Evolutionary conservation across 129 eudicot species (phyloP).

Genomic region (Cynara cardunculus): DNA sequence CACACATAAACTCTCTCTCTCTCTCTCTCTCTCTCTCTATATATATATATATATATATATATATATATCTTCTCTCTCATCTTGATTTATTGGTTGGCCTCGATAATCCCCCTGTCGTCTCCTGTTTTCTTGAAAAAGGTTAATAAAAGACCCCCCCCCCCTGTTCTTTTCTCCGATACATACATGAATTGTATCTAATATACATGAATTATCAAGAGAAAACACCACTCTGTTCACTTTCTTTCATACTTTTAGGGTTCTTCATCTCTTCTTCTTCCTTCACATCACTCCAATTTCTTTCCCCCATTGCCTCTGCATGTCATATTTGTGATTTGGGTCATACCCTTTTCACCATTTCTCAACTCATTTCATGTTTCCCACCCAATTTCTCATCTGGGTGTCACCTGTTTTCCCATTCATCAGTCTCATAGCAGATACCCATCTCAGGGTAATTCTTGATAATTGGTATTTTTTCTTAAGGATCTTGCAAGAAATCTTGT

Average conservation of each 20-base stretch:
- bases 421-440: background rate
- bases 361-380: constrained; percentile 9
- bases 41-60: too few relatives aligned
- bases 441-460: background rate
- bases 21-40: background rate
- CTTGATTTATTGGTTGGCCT: constrained; percentile 38
- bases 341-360: constrained; percentile 18
- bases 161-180: constrained; percentile 25
- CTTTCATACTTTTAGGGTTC: constrained; percentile 21
- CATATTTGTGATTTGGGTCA: constrained; percentile 16
- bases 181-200: background rate
- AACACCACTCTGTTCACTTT: constrained; percentile 14
- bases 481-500: background rate
- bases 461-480: background rate
- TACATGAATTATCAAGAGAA: background rate
- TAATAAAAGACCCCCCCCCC: background rate
- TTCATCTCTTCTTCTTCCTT: background rate
- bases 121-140: constrained; percentile 20
- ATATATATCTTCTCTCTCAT: background rate
- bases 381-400: constrained; percentile 24
- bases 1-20: constrained; percentile 10
- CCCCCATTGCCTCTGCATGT: constrained; percentile 33
- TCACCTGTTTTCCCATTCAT: background rate
- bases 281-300: background rate
- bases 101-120: constrained; percentile 51